Base-by-base conservation (phyloP, 2,329 filamentous ascomycete species). In the Aureobasidium mangrovei region DNA sequence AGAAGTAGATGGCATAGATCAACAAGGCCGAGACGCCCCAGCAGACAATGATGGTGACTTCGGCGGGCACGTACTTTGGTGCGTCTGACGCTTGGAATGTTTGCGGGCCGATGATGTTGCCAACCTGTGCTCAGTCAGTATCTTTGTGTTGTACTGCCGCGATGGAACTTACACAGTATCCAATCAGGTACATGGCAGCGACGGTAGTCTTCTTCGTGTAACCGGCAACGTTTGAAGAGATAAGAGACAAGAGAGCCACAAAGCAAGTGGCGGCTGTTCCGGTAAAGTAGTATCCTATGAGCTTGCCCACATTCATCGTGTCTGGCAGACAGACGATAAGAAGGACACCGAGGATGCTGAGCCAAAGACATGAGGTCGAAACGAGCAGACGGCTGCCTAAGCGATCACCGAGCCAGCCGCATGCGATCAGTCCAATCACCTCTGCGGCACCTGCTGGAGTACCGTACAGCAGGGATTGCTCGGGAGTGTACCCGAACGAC, bases 221-320 rank as follows among this genome's bases (percentile, higher is more conserved):
- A 1, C 76, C 77, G 3, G 78, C 78, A 0, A 80, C 71, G 55
- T 87, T 87, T 10, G 78, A 80, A 2, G 77, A 76, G 53, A 86
- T 79, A 36, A 86, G 72, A 26, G 79, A 80, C 5, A 86, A 67
- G 18, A 86, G 67, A 4, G 79, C 80, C 1, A 85, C 82, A 58
- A 86, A 86, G 0, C 80, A 74, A 1, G 80, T 81, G 0, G 82
- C 75, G 10, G 72, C 74, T 1, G 80, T 76, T 61, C 80, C 76
- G 0, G 80, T 84, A 47, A 87, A 69, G 66, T 86, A 87, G 65
- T 84, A 86, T 0, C 83, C 83, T 0, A 81, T 82, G 2, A 81
- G 75, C 0, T 79, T 73, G 10, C 82, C 84, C 2, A 70, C 72
- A 57, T 77, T 79, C 60, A 80, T 80, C 24, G 69, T 65, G 5